Percentiles rank a stretch among this genome's conserved stretches.
These are phyloP conservation scores for Mariannaea elegans DNA, from an alignment of 2,329 filamentous ascomycete species.

Conservation along the genomic window DNA sequence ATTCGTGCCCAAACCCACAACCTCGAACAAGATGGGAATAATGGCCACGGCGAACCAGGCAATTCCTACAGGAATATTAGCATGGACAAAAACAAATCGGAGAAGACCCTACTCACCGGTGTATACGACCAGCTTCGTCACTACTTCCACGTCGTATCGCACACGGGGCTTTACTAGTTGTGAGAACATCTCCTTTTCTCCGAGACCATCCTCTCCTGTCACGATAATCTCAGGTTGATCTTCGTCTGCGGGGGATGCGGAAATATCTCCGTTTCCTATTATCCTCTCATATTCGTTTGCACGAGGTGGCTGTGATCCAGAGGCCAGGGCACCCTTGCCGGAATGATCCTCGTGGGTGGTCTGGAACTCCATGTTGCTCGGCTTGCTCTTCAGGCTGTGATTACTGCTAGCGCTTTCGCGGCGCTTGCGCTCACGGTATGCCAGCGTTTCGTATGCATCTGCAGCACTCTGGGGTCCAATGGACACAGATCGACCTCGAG, in stretches of 20 bases:
- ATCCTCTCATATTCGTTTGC: conserved; percentile 74
- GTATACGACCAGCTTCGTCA: conserved; percentile 96
- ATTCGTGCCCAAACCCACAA: conserved; percentile 60
- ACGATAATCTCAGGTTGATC: conserved; percentile 47
- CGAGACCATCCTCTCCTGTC: conserved; percentile 58
- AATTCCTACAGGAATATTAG: conserved; percentile 67
- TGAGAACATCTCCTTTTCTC: conserved; percentile 84
- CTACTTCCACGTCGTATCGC: conserved; percentile 97
- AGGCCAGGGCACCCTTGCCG: conserved; percentile 52
- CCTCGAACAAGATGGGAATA: conserved; percentile 77
- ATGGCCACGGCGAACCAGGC: conserved; percentile 81
- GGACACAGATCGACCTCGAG: conserved; percentile 81
- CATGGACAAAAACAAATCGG: background rate
- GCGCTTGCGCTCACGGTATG: conserved; percentile 77
- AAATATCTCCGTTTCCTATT: conserved; percentile 73
- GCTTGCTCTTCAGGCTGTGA: conserved; percentile 55
- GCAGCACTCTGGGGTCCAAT: conserved; percentile 95
- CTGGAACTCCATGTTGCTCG: conserved; percentile 53
- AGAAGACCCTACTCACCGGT: conserved; percentile 67
- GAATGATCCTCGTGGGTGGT: conserved; percentile 51
- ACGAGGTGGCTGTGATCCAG: conserved; percentile 56
- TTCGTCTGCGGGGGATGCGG: conserved; percentile 45
- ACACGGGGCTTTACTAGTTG: conserved; percentile 86
- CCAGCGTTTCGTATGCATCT: conserved; percentile 94
- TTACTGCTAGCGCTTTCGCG: conserved; percentile 65